Percentiles rank a stretch among this genome's conserved stretches.
These are phyloP conservation scores for Botrytis hyacinthi DNA, from an alignment of 2,329 filamentous ascomycete species.

Conservation along the genomic window DNA sequence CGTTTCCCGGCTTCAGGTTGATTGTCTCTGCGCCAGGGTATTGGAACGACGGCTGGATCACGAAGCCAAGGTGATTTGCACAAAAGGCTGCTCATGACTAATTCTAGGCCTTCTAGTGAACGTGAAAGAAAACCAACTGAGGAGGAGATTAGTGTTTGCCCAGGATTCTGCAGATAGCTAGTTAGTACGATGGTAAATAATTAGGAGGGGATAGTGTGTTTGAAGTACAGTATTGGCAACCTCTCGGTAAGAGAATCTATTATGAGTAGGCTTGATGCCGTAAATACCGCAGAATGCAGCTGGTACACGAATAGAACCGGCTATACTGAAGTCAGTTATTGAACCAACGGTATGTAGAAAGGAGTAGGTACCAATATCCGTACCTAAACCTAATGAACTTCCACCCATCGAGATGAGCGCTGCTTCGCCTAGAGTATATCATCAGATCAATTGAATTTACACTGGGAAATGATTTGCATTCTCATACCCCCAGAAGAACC, in stretches of 20 bases:
- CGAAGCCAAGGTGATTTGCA: conserved; percentile 59
- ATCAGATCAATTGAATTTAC: neutral
- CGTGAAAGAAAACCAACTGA: conserved; percentile 61
- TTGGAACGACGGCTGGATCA: conserved; percentile 60
- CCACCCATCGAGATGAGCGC: conserved; percentile 30
- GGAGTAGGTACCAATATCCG: conserved; percentile 30
- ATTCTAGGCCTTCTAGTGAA: conserved; percentile 49
- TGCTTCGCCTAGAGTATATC: conserved; percentile 27
- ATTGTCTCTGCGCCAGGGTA: conserved; percentile 57
- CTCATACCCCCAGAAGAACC: conserved; percentile 55
- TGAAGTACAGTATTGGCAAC: conserved; percentile 53
- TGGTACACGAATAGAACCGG: conserved; percentile 36
- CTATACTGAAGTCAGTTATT: conserved; percentile 2
- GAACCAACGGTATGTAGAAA: neutral
- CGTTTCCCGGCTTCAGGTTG: conserved; percentile 22
- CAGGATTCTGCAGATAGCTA: conserved; percentile 34
- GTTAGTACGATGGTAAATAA: neutral
- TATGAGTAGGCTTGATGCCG: conserved; percentile 39
- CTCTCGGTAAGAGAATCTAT: conserved; percentile 46
- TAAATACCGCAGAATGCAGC: conserved; percentile 39
- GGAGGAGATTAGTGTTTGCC: conserved; percentile 58
- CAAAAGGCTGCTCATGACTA: conserved; percentile 55
- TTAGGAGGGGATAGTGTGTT: neutral
- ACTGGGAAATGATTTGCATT: neutral
- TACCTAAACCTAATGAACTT: conserved; percentile 30